Base-by-base conservation (phyloP, 306 rosid genomes). In the Inga leiocalycina region DNA sequence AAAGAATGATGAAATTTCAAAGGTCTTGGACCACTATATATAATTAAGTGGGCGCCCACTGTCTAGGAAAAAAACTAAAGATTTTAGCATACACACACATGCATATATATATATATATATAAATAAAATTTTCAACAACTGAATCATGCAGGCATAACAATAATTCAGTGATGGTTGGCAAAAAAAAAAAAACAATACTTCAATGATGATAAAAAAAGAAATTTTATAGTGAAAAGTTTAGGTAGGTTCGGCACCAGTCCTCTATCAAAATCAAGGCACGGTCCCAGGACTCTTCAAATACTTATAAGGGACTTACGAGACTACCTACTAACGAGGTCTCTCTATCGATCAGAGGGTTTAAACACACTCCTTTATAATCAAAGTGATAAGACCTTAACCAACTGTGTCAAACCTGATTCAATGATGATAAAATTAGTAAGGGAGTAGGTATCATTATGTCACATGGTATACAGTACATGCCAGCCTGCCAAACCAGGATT, bases 401-500 rank as follows among this genome's bases (percentile, higher is more conserved):
- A 27, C 1, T 27, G 30, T 0, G 1, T 1, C 30, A 27, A 27
- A 27, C 0, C 27, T 27, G 30, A 1, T 27, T 27, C 30, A 27
- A 62, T 57, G 4, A 34, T 72, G 27, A 27, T 67, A 35, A 69
- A 48, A 49, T 30, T 48, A 59, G 79, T 80, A 68, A 59, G 75
- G 57, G 17, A 71, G 69, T 75, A 79, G 56, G 66, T 75, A 57
- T 6, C 76, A 75, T 16, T 49, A 65, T 68, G n/a, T 68, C 84
- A 83, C 83, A 54, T 79, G 84, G 67, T 76, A 56, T 35, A 59
- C 75, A 65, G 66, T 44, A 77, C 13, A n/a, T 76, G 86, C 89
- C 86, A 86, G 84, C 57, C 80, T 86, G 86, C 68, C 82, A 75
- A 41, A 67, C 67, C 62, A 27, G 22, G 16, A 75, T 68, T 82